Percentiles rank a stretch among this genome's conserved stretches.
These are phyloP conservation scores for Cytospora chrysosperma DNA, from an alignment of 2,329 filamentous ascomycete genomes.

Conservation along the genomic window DNA sequence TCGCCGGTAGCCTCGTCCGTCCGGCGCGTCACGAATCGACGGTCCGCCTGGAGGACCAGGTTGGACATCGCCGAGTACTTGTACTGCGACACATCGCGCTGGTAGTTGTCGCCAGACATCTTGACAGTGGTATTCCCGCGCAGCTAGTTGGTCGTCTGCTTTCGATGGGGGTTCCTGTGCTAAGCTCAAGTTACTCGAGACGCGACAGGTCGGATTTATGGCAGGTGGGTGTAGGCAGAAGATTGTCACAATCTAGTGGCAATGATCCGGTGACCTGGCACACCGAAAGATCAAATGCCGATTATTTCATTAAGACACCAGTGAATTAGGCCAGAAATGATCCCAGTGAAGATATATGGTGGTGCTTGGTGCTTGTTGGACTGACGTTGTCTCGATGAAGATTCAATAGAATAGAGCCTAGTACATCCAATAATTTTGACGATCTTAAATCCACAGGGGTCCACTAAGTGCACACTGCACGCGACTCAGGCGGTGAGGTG, in stretches of 20 bases:
- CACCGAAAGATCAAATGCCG: constrained; percentile 12
- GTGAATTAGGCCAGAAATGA: neutral
- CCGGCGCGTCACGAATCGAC: constrained; percentile 88
- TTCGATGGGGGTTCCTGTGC: neutral
- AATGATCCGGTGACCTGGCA: constrained; percentile 17
- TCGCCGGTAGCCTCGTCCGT: constrained; percentile 96
- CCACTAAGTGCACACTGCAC: constrained; percentile 30
- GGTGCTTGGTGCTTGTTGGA: neutral
- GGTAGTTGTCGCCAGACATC: constrained; percentile 65
- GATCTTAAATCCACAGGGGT: constrained; percentile 17
- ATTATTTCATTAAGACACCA: constrained; percentile 24
- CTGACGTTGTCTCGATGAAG: neutral
- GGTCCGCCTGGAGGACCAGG: constrained; percentile 99
- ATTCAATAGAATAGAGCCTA: neutral
- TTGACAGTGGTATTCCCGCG: constrained; percentile 35
- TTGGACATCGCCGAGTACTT: constrained; percentile 99
- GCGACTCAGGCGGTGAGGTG: neutral
- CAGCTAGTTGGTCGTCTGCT: neutral
- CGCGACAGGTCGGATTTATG: constrained; percentile 12
- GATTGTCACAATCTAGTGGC: constrained; percentile 9
- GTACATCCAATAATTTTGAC: neutral
- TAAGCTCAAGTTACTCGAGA: constrained; percentile 5
- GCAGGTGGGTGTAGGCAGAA: constrained; percentile 2
- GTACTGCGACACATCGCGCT: constrained; percentile 89
- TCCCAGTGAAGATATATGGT: neutral